Evolutionary conservation across 352 stramenopile genomes (phyloP).

Genomic region (Nothophytophthora sp.): DNA sequence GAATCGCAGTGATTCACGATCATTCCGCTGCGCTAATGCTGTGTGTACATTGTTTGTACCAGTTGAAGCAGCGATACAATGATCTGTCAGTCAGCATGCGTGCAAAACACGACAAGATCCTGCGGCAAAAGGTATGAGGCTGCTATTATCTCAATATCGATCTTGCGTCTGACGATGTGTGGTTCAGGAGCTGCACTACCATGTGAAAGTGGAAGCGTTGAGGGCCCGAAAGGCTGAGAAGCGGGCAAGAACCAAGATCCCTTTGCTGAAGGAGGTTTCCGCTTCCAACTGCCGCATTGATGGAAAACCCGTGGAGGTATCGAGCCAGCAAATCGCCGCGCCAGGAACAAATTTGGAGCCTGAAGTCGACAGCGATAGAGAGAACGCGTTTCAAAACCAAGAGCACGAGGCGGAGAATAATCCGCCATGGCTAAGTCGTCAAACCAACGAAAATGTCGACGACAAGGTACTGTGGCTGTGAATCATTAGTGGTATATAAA

Average conservation of each 20-base stretch:
- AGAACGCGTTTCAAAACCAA: not conserved
- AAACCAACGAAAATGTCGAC: not conserved
- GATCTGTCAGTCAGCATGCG: conserved; percentile 7
- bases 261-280: not conserved
- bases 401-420: conserved; percentile 4
- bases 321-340: not conserved
- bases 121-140: conserved; percentile 22
- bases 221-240: conserved; percentile 2
- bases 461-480: conserved; percentile 11
- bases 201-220: conserved; percentile 17
- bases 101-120: conserved; percentile 25
- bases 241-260: not conserved
- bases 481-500: not conserved
- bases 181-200: conserved; percentile 23
- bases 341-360: conserved; percentile 2
- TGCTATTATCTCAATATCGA: conserved; percentile 9
- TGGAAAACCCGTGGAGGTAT: conserved; percentile 1
- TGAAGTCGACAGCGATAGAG: not conserved
- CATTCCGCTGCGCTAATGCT: not conserved
- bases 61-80: conserved; percentile 28
- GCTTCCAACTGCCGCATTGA: not conserved
- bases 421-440: not conserved
- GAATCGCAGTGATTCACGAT: not conserved
- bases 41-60: not conserved
- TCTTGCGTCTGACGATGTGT: not conserved